A percentile compares a stretch with the other conserved stretches of the same genome.
These are phyloP conservation scores for Atkinsonella hypoxylon DNA, from an alignment of 2,329 filamentous ascomycete species.

Conservation along the genomic window DNA sequence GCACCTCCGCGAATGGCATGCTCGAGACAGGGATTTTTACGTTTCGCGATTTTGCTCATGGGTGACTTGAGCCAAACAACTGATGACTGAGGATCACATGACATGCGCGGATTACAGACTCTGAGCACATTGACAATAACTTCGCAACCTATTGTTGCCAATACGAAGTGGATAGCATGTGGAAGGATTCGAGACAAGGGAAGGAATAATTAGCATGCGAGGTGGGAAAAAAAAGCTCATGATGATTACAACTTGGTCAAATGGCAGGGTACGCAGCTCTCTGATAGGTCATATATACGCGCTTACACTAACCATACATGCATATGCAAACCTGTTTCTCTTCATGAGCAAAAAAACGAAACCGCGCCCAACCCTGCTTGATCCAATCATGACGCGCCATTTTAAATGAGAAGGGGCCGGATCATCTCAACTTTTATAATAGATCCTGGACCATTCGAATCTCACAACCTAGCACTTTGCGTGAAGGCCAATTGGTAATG, in stretches of 20 bases:
- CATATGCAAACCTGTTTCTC: not conserved
- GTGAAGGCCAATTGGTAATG: constrained; percentile 11
- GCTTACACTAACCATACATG: not conserved
- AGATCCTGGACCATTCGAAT: not conserved
- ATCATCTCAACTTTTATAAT: not conserved
- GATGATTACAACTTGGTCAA: too few relatives aligned
- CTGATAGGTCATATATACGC: not conserved
- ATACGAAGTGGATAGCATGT: not conserved
- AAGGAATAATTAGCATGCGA: not conserved
- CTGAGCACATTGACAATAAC: not conserved
- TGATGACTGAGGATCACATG: not conserved
- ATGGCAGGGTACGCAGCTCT: not conserved
- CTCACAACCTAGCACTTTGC: constrained; percentile 7
- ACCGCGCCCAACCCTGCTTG: not conserved
- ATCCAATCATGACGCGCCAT: not conserved
- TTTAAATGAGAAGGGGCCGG: not conserved
- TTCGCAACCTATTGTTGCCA: not conserved
- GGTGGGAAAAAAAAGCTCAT: not conserved
- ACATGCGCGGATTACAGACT: too few relatives aligned
- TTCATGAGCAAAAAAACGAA: not conserved
- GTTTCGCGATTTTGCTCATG: not conserved
- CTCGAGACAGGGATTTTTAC: not conserved
- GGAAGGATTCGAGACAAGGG: not conserved
- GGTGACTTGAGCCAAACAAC: not conserved
- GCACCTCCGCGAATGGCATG: not conserved